Base-by-base conservation (phyloP, 2,329 filamentous ascomycete genomes). In the Ophiostoma ips region DNA sequence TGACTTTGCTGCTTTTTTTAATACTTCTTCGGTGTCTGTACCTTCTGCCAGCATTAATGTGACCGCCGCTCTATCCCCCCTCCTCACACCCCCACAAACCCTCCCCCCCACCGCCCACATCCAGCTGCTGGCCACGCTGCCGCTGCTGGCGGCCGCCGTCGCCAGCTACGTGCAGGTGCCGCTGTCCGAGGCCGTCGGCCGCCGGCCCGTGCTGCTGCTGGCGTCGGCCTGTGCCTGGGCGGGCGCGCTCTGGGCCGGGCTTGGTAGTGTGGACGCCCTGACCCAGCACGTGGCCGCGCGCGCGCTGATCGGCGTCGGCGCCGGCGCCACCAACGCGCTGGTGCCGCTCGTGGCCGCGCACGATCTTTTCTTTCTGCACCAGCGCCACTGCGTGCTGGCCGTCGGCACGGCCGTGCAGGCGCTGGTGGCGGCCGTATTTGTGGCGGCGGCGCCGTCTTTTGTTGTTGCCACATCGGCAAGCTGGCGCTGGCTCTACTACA, bases 291-390 rank as follows among this genome's bases (percentile, higher is more conserved):
- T 66, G 5, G 61, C 59, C 1, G 64, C 64, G 2, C 53, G 64
- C 9, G 60, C 58, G 18, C 51, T 67, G 13, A 60, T 66, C 52
- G 65, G 63, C 0, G 54, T 67, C 9, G 65, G 64, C 1, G 63
- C 62, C 0, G 64, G 64, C 4, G 59, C 64, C 0, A 62, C 64
- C 15, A 63, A 65, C 52, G 62, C 64, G 1, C 50, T 68, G 18
- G 60, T 67, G 7, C 65, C 65, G 3, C 57, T 68, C 11, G 63
- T 68, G 31, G 53, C 53, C 10, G 60, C 66, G 1, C 64, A 67
- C 57, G 65, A 68, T 37, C 59, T 67, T 36, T 61, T 65, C 40
- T 67, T 67, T 31, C 60, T 66, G 16, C 65, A 68, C 49, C 59
- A 68, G 58, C 60, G 65, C 4, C 64, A 63, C 53, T 57, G 57